Evolutionary conservation across 805 yeast species (phyloP).

Genomic region (Grigorovia jiainica): DNA sequence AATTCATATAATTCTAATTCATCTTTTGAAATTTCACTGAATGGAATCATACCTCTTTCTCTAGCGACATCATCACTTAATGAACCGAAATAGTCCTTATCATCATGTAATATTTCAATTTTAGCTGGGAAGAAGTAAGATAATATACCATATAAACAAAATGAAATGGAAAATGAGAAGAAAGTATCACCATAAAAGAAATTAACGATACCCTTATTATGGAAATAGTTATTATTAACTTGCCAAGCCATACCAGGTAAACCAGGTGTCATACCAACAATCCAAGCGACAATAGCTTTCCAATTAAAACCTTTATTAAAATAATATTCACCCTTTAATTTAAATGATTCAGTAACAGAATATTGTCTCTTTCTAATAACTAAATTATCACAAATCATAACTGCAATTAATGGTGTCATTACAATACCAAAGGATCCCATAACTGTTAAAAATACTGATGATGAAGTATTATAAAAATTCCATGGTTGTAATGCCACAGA

Average conservation of each 20-base stretch:
- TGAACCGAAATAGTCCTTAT: conserved; percentile 32
- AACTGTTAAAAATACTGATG: conserved; percentile 29
- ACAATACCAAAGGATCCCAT: conserved; percentile 33
- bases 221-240: conserved; percentile 23
- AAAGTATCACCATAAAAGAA: conserved; percentile 37
- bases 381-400: conserved; percentile 35
- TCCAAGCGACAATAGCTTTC: conserved; percentile 29
- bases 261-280: conserved; percentile 36
- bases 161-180: conserved; percentile 34
- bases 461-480: conserved; percentile 31
- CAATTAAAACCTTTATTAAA: conserved; percentile 32
- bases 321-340: conserved; percentile 29
- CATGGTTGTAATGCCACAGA: conserved; percentile 33
- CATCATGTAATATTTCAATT: conserved; percentile 30
- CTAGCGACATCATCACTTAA: conserved; percentile 31
- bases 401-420: conserved; percentile 32
- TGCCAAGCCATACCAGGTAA: conserved; percentile 39
- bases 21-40: conserved; percentile 20
- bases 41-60: conserved; percentile 27
- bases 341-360: conserved; percentile 26
- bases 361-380: conserved; percentile 29
- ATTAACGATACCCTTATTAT: conserved; percentile 31
- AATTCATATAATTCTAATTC: conserved; percentile 12
- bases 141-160: conserved; percentile 29
- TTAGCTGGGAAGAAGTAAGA: conserved; percentile 31